phyloP scores from a whole-genome alignment of 441 rosid genomes.

The Capsella rubella region DNA sequence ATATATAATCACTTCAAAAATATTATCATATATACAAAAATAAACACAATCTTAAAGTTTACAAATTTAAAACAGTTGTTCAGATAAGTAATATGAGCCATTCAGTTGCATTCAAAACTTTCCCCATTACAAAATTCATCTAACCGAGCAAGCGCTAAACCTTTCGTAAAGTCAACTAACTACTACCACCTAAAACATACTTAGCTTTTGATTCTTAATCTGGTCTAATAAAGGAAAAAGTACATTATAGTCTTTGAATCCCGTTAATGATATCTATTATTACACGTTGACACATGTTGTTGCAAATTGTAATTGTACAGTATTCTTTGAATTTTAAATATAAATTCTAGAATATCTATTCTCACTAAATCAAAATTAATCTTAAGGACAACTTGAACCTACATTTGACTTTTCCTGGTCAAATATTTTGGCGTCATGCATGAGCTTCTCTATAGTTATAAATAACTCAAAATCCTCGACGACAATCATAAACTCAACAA shows the following conservation, averaged over 20 bases:
- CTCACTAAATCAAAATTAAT: constrained; percentile 8
- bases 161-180: no score
- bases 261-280: neutral
- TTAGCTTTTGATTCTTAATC: neutral
- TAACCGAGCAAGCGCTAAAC: no score
- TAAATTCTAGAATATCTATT: constrained; percentile 12
- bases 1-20: no score
- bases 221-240: neutral
- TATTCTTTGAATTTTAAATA: constrained; percentile 8
- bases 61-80: no score
- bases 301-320: neutral
- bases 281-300: constrained; percentile 1
- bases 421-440: constrained; percentile 40
- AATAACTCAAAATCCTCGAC: constrained; percentile 26
- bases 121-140: no score
- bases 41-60: no score
- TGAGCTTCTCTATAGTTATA: neutral
- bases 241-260: neutral
- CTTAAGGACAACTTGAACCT: constrained; percentile 25
- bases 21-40: no score
- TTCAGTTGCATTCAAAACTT: no score
- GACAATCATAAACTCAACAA: constrained; percentile 12
- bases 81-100: no score
- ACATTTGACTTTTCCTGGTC: constrained; percentile 42
- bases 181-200: neutral